These are phyloP conservation scores for Eimeria praecox DNA, from an alignment of 169 alveolate genomes.

Conservation along the genomic window DNA sequence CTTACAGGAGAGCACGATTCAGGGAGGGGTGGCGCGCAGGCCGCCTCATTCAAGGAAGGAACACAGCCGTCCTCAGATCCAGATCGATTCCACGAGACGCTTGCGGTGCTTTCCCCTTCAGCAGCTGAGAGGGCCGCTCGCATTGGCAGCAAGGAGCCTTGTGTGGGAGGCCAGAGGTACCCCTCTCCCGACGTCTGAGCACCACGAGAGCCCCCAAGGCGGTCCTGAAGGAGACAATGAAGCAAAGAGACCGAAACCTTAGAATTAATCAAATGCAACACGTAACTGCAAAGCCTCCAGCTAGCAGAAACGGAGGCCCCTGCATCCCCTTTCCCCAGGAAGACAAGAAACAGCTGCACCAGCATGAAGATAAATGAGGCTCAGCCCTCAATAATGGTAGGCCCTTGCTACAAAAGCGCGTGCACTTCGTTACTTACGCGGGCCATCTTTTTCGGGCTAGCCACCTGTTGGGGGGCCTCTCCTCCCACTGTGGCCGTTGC, in stretches of 20 bases:
- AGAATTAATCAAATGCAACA: background rate
- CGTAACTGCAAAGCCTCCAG: background rate
- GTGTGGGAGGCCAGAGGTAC: background rate
- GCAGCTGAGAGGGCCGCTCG: background rate
- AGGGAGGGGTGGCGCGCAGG: conserved; percentile 10
- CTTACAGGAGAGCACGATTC: conserved; percentile 9
- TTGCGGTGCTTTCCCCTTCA: background rate
- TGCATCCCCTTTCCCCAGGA: background rate
- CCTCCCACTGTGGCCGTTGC: background rate
- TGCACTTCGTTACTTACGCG: background rate
- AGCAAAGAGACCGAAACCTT: background rate
- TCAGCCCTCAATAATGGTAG: background rate
- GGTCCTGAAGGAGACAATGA: background rate
- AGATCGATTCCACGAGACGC: background rate
- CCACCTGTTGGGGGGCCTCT: background rate
- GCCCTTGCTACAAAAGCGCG: background rate
- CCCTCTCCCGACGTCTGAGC: background rate
- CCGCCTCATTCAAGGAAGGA: background rate
- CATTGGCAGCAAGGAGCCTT: background rate
- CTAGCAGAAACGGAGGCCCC: background rate
- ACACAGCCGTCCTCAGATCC: background rate
- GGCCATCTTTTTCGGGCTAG: background rate
- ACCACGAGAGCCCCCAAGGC: background rate
- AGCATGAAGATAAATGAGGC: background rate
- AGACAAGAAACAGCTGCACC: conserved; percentile 7